Percentiles rank a stretch among this genome's conserved stretches.
Evolutionary conservation across 2,329 filamentous ascomycete genomes (phyloP).

Genomic region (Didymella sp.): DNA sequence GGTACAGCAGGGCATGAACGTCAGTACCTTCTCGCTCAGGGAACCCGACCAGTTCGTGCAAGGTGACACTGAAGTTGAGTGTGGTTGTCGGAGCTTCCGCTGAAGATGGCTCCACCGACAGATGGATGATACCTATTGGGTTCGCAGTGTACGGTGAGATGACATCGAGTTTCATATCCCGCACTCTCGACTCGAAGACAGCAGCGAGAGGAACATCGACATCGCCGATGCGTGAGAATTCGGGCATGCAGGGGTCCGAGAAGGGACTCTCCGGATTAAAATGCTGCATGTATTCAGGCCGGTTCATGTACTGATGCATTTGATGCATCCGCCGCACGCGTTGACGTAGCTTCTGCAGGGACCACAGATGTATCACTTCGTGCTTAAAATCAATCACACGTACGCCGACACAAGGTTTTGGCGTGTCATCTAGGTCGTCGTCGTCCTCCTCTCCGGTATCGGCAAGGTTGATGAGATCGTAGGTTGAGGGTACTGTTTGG

Average conservation of each 20-base stretch:
- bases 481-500: constrained; percentile 88
- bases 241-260: constrained; percentile 85
- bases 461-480: constrained; percentile 94
- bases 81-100: constrained; percentile 90
- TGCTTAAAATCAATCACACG: constrained; percentile 91
- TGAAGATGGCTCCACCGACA: constrained; percentile 91
- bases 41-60: constrained; percentile 95
- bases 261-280: constrained; percentile 94
- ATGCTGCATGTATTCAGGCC: constrained; percentile 92
- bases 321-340: constrained; percentile 92
- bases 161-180: constrained; percentile 91
- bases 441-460: constrained; percentile 89
- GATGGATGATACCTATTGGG: constrained; percentile 85
- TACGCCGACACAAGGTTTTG: constrained; percentile 89
- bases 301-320: constrained; percentile 94
- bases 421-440: constrained; percentile 76
- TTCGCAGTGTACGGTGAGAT: constrained; percentile 91
- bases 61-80: constrained; percentile 97
- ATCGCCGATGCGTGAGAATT: constrained; percentile 91
- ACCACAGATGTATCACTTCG: constrained; percentile 89
- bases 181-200: constrained; percentile 92
- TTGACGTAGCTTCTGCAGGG: constrained; percentile 86
- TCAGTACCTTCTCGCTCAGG: constrained; percentile 94
- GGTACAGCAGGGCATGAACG: constrained; percentile 95
- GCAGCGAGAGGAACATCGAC: constrained; percentile 89